These are phyloP conservation scores for Phycomyces nitens DNA, from an alignment of 192 early-diverging fungal species.

Conservation along the genomic window DNA sequence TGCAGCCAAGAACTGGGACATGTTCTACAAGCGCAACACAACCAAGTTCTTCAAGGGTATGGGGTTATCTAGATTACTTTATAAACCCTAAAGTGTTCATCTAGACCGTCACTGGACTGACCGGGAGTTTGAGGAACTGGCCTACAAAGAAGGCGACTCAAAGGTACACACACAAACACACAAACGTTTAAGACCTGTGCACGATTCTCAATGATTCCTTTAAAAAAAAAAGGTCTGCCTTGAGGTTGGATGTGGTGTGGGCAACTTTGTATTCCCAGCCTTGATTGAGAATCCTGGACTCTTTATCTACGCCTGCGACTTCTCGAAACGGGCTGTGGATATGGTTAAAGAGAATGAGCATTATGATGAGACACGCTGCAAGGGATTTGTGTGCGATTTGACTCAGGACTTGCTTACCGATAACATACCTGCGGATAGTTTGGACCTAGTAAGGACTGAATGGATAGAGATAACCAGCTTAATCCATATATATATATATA, in stretches of 20 bases:
- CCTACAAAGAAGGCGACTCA: conserved; percentile 10
- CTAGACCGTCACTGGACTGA: conserved; percentile 93
- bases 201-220: neutral
- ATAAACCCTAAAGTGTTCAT: neutral
- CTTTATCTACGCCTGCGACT: conserved; percentile 93
- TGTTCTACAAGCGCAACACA: conserved; percentile 81
- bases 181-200: neutral
- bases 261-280: conserved; percentile 93
- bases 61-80: neutral
- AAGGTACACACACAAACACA: conserved; percentile 1
- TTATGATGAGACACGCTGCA: conserved; percentile 73
- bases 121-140: conserved; percentile 87
- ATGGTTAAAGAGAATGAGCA: conserved; percentile 79
- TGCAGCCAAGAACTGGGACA: conserved; percentile 77
- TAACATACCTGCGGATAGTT: conserved; percentile 68
- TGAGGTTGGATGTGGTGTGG: conserved; percentile 97
- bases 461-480: neutral
- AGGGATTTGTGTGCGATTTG: conserved; percentile 95
- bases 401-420: conserved; percentile 67
- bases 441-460: conserved; percentile 84
- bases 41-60: conserved; percentile 89
- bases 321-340: conserved; percentile 83
- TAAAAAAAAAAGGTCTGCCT: conserved; percentile 31
- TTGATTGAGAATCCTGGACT: conserved; percentile 76
- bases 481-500: neutral